Evolutionary conservation across 257 asterid species (phyloP), one percentile per base, ranked within the genome.

Genomic region (Avicennia marina): DNA sequence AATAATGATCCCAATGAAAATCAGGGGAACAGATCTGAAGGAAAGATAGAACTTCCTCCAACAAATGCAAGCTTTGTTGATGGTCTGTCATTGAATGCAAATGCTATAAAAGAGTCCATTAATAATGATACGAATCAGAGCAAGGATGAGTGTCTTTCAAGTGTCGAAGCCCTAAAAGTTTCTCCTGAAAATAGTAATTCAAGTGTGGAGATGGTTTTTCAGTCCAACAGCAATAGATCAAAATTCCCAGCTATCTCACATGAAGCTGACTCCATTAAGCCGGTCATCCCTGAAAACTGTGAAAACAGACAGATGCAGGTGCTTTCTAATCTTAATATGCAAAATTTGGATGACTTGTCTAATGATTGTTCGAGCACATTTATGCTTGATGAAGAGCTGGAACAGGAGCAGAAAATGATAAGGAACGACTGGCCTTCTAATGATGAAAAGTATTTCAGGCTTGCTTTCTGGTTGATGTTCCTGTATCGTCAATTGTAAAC

Each of bases 321-420:
- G 34, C 46, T 68, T 56, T 62, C 88, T 24, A 66, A 58, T 68
- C 49, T 48, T 24, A 53, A 54, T 31, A 44, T 25, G 32, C 75
- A 73, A 56, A 76, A 71, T 48, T 38, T 72, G 41, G 83, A 80
- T 56, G 85, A 71, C 72, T 68, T 62, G 2, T 71, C 86, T 49
- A 61, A 70, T 77, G 89, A 82, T 62, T 82, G 75, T 70, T 75
- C 84, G 39, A 79, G 71, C 83, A 77, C 96, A 44, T 84, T 87
- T 67, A 75, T 79, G 87, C 84, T 87, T 20, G 96, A 84, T 47
- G 95, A 90, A 72, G 96, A 90, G 83, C 82, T 87, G 69, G 98
- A 87, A 53, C 41, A 70, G 73, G 89, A 77, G 72, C 85, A 64
- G 66, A 76, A 83, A 71, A 26, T 52, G 22, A 64, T 20, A 25